Conservation (phyloP, 352 stramenopile species). For the Phytophthora crassamura region DNA sequence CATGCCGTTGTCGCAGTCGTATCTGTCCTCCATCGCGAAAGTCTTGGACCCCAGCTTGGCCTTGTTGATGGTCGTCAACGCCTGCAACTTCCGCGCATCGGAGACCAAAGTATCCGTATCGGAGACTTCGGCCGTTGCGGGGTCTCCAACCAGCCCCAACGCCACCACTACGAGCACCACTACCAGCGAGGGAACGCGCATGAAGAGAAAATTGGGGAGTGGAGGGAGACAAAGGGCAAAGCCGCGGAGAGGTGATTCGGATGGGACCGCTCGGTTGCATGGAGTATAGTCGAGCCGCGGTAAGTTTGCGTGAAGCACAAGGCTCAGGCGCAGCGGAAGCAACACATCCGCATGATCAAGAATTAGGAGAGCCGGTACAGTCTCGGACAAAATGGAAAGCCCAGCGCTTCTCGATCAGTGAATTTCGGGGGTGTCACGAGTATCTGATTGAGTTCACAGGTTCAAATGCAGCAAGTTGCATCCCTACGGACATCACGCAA, state of each 20-base stretch:
- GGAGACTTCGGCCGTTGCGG: not conserved
- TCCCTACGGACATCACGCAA: slow-evolving; percentile 9
- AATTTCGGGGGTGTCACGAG: too few relatives aligned
- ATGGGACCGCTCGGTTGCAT: slow-evolving; percentile 24
- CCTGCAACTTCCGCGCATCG: slow-evolving; percentile 14
- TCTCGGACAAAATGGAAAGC: slow-evolving; percentile 11
- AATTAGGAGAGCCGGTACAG: slow-evolving; percentile 22
- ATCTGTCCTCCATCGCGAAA: slow-evolving; percentile 54
- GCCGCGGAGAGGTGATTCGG: slow-evolving; percentile 18
- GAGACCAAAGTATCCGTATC: slow-evolving; percentile 7
- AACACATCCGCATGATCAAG: slow-evolving; percentile 14
- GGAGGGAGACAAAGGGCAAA: slow-evolving; percentile 5
- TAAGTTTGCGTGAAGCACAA: slow-evolving; percentile 1
- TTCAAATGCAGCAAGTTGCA: too few relatives aligned
- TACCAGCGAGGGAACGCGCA: slow-evolving; percentile 19
- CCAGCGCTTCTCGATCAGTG: too few relatives aligned
- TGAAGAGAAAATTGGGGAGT: slow-evolving; percentile 34
- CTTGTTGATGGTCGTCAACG: slow-evolving; percentile 37
- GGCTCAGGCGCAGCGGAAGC: slow-evolving; percentile 2
- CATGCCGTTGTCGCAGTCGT: slow-evolving; percentile 51
- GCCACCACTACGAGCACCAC: slow-evolving; percentile 19
- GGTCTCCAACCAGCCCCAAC: slow-evolving; percentile 1
- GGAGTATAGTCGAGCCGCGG: slow-evolving; percentile 34
- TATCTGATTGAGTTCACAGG: too few relatives aligned
- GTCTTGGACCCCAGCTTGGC: slow-evolving; percentile 46